Conservation (phyloP, 208 protist species). For the Leishmania tropica region DNA sequence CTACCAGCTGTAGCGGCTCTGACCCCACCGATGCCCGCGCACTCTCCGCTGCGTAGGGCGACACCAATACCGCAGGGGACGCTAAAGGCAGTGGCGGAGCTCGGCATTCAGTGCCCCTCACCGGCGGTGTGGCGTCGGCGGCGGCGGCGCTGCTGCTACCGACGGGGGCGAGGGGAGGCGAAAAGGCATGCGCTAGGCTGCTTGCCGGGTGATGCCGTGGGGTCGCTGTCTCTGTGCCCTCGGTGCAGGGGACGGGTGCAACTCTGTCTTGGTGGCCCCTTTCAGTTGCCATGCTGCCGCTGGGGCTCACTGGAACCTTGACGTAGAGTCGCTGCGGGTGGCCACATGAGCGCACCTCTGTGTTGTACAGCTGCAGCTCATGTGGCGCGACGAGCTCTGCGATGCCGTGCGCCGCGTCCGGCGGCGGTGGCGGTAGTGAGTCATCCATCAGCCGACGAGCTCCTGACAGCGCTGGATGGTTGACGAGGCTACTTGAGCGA, state of each 20-base stretch:
- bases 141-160: neutral
- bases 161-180: neutral
- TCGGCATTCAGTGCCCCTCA: neutral
- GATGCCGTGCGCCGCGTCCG: neutral
- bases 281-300: neutral
- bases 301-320: constrained; percentile 5
- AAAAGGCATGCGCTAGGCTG: neutral
- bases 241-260: neutral
- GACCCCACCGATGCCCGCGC: constrained; percentile 11
- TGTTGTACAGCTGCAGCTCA: constrained; percentile 12
- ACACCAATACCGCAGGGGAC: neutral
- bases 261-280: neutral
- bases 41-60: constrained; percentile 21
- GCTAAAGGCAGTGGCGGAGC: neutral
- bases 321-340: constrained; percentile 19
- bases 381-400: neutral
- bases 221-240: neutral
- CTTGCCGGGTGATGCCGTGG: neutral
- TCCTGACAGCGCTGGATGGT: neutral
- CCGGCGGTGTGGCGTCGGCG: neutral
- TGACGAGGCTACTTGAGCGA: constrained; percentile 5
- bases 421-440: neutral
- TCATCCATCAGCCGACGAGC: neutral
- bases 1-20: constrained; percentile 12
- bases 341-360: constrained; percentile 25